Evolutionary conservation across 768 basidiomycete species (phyloP).

Genomic region (Leucocoprinus leucothites): DNA sequence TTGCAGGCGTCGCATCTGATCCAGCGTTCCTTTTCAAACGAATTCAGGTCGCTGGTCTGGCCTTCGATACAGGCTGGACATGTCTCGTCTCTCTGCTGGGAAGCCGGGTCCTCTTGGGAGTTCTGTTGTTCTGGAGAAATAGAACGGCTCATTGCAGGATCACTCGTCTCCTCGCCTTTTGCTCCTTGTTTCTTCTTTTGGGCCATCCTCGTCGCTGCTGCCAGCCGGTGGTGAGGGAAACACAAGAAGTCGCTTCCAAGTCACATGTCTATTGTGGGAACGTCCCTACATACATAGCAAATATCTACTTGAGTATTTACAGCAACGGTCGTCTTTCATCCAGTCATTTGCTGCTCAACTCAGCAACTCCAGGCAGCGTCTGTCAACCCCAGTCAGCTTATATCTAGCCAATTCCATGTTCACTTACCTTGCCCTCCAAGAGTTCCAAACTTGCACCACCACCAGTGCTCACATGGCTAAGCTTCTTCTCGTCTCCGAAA

Average conservation of each 20-base stretch:
- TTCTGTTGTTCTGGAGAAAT: slow-evolving; percentile 3
- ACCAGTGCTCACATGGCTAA: slow-evolving; percentile 97
- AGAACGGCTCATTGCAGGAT: slow-evolving; percentile 3
- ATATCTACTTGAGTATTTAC: neutral
- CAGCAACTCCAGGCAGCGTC: slow-evolving; percentile 90
- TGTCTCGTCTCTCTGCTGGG: slow-evolving; percentile 10
- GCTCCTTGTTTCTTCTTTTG: slow-evolving; percentile 5
- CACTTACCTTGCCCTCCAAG: slow-evolving; percentile 89
- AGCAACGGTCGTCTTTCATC: neutral
- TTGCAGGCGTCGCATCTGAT: slow-evolving; percentile 80
- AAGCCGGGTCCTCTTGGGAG: neutral
- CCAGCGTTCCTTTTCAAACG: slow-evolving; percentile 70
- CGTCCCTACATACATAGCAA: neutral
- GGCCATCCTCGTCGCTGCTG: slow-evolving; percentile 7
- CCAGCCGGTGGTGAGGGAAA: neutral
- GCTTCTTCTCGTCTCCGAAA: slow-evolving; percentile 75
- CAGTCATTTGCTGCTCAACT: slow-evolving; percentile 70
- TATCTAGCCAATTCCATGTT: neutral
- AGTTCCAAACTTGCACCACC: slow-evolving; percentile 93
- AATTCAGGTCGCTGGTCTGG: slow-evolving; percentile 9
- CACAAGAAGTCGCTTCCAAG: neutral
- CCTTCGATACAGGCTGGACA: slow-evolving; percentile 15
- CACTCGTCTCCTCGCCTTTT: slow-evolving; percentile 9
- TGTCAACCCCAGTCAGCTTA: slow-evolving; percentile 27
- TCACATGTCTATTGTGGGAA: slow-evolving; percentile 11